Base-by-base conservation (phyloP, 164 flowering plant species). In the Macadamia tetraphylla region DNA sequence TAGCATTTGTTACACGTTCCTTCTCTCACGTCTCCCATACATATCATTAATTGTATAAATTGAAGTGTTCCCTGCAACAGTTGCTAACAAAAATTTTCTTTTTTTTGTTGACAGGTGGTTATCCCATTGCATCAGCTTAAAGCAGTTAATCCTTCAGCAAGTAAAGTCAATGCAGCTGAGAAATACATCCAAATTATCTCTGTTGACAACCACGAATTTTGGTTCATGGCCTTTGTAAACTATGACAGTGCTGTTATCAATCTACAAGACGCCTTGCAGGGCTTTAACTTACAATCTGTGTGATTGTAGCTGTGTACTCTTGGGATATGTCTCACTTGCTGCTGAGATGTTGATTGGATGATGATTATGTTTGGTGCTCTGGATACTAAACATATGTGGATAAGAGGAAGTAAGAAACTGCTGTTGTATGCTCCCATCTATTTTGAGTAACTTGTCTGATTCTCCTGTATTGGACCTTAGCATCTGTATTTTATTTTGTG, bases 121-220 rank as follows among this genome's bases (percentile, higher is more conserved):
- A 83, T 87, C 64, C 89, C 92, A 51, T 78, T 86, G 53, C 88
- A 89, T 75, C 91, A 89, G 67, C 81, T 89, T 15, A 87, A 84
- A 83, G 85, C 86, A 2, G 81, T 88, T 31, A 87, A 88, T 75
- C 86, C 94, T 59, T 83, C 88, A 29, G 31, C 79, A 53, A 86
- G 88, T 76, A 76, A 52, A 13, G 17, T 53, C n/a, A 53, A 53
- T 17, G 18, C 2, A 4, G 57, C 2, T 53, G 57, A 53, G 6
- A 53, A 53, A 53, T 53, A 53, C 15, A 53, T 53, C 57, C 57
- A 53, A 14, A 53, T 53, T 53, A 14, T 53, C 18, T 53, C 15
- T 53, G 18, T 53, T 53, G 57, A 53, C 15, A 53, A 53, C 57
- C 15, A 53, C 14, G 57, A 53, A 53, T 53, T 53, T 53, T 53